These are phyloP conservation scores for Collybiopsis confluens DNA, from an alignment of 768 basidiomycete genomes.

Conservation along the genomic window DNA sequence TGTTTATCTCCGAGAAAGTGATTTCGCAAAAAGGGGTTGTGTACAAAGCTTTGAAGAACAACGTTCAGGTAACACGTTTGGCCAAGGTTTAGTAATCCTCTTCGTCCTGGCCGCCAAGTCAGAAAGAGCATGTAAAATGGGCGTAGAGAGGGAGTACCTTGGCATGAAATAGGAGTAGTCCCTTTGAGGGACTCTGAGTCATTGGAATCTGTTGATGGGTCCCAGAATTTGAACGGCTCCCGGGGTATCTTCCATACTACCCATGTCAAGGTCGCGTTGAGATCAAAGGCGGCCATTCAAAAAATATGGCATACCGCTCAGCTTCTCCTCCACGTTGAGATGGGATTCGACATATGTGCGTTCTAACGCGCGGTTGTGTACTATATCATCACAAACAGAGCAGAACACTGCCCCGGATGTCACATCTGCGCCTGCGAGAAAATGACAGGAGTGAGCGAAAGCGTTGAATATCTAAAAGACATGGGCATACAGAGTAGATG, in stretches of 20 bases:
- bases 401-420: conserved; percentile 77
- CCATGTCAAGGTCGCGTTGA: not conserved
- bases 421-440: conserved; percentile 60
- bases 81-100: conserved; percentile 83
- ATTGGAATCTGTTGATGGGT: conserved; percentile 32
- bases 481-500: conserved; percentile 64
- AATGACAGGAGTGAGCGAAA: not conserved
- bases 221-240: conserved; percentile 49
- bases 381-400: conserved; percentile 67
- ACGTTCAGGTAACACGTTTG: conserved; percentile 95
- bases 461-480: not conserved
- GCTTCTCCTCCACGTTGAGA: conserved; percentile 55
- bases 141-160: conserved; percentile 43
- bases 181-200: conserved; percentile 45
- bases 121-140: not conserved
- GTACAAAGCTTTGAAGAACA: conserved; percentile 82
- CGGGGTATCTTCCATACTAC: conserved; percentile 37
- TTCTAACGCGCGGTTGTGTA: conserved; percentile 56
- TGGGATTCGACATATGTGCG: conserved; percentile 37
- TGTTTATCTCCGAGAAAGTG: conserved; percentile 92
- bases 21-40: conserved; percentile 85
- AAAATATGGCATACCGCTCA: conserved; percentile 58
- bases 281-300: not conserved
- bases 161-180: conserved; percentile 58
- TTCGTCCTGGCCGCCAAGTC: conserved; percentile 46